phyloP scores from a whole-genome alignment of 768 basidiomycete genomes.

The Mycena rosella region DNA sequence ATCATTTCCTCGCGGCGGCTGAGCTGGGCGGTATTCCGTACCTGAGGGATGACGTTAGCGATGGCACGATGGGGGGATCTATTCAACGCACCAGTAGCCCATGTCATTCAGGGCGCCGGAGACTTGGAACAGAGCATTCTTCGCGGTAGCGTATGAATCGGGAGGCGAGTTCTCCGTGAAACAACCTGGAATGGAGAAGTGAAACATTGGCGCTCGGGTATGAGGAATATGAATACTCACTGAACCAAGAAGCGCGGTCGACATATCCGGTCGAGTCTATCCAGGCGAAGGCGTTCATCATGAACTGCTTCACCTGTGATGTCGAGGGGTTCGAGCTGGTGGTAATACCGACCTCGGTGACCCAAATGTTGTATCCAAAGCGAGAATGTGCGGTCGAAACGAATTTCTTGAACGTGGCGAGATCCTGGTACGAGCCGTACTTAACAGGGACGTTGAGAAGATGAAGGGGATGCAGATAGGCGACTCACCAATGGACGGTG shows the following conservation, averaged over 20 bases:
- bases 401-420: constrained; percentile 23
- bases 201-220: neutral
- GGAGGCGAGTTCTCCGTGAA: constrained; percentile 6
- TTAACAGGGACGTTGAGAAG: neutral
- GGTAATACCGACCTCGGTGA: constrained; percentile 33
- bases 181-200: neutral
- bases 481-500: constrained; percentile 28
- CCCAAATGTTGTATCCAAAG: constrained; percentile 19
- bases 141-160: constrained; percentile 8
- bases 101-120: constrained; percentile 1
- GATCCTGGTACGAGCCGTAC: constrained; percentile 33
- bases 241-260: constrained; percentile 20
- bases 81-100: constrained; percentile 10
- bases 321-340: constrained; percentile 12
- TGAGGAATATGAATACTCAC: neutral
- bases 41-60: neutral
- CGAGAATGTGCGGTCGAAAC: neutral
- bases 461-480: neutral
- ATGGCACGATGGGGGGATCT: neutral
- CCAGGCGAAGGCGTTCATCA: constrained; percentile 28
- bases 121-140: constrained; percentile 7
- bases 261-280: constrained; percentile 27
- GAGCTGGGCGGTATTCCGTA: constrained; percentile 14
- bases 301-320: constrained; percentile 25
- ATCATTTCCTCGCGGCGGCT: neutral